A percentile compares a stretch with the other conserved stretches of the same genome.
Conservation (phyloP, 1,284 basidiomycete genomes). For the Coniferiporia weirii region DNA sequence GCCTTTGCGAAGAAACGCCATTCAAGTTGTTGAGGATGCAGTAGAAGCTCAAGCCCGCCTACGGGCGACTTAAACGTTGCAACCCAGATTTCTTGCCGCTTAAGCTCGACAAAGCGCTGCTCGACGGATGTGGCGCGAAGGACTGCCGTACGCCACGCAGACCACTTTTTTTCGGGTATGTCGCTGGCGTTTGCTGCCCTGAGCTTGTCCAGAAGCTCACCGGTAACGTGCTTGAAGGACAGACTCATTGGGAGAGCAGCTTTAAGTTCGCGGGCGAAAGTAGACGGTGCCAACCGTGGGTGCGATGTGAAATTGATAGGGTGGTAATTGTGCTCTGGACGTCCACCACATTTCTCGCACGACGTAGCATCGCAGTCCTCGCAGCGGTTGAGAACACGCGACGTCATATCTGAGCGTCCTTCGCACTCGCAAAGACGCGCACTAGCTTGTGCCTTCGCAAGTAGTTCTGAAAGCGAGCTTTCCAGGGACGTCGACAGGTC, state of each 20-base stretch:
- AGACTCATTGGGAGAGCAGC: constrained; percentile 85
- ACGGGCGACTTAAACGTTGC: constrained; percentile 71
- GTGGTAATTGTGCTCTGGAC: constrained; percentile 79
- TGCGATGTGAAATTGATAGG: constrained; percentile 44
- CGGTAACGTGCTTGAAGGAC: constrained; percentile 49
- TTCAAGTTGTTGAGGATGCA: constrained; percentile 75
- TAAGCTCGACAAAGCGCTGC: constrained; percentile 80
- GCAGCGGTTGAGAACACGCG: constrained; percentile 68
- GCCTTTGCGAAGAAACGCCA: constrained; percentile 83
- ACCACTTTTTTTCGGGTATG: constrained; percentile 54
- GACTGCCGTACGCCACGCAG: constrained; percentile 65
- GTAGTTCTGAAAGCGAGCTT: constrained; percentile 49
- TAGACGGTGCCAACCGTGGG: constrained; percentile 59
- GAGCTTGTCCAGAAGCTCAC: constrained; percentile 48
- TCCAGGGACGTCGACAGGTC: constrained; percentile 59
- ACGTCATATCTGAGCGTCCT: constrained; percentile 76
- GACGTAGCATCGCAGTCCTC: constrained; percentile 73
- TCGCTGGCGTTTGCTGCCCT: constrained; percentile 38
- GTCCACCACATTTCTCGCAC: constrained; percentile 83
- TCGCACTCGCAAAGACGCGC: constrained; percentile 85
- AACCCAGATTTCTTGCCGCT: constrained; percentile 86
- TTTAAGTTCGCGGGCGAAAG: constrained; percentile 76
- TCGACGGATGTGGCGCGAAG: constrained; percentile 57
- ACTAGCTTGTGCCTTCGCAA: constrained; percentile 65
- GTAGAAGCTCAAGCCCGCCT: constrained; percentile 70